Conservation (phyloP, 2,329 filamentous ascomycete species). For the Verticillium klebahnii region DNA sequence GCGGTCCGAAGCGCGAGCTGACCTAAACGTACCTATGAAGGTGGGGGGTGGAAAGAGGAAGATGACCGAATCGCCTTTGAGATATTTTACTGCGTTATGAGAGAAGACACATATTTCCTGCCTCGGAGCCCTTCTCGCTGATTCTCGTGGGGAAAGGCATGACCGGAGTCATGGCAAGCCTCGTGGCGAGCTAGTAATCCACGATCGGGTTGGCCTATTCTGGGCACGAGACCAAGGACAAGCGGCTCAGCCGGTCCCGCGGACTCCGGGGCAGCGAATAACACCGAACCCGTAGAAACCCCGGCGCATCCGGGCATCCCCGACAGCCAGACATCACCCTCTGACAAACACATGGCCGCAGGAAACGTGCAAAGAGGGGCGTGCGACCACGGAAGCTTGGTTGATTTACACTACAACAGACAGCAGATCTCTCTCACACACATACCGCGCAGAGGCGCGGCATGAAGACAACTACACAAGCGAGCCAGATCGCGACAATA, state of each 20-base stretch:
- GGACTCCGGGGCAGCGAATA: not conserved
- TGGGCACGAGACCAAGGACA: not conserved
- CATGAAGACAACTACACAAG: not conserved
- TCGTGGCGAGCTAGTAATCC: no score
- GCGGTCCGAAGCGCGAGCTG: not conserved
- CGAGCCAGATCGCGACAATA: conserved; percentile 1
- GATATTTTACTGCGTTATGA: not conserved
- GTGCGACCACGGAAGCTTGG: not conserved
- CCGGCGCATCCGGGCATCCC: not conserved
- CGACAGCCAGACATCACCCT: not conserved
- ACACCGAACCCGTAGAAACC: not conserved
- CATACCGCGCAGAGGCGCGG: not conserved
- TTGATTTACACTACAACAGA: not conserved
- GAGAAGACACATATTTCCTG: not conserved
- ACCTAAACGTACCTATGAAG: not conserved
- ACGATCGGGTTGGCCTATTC: not conserved
- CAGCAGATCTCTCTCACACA: not conserved
- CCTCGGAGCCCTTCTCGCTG: no score
- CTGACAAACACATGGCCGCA: no score
- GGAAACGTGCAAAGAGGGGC: not conserved
- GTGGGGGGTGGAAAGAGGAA: not conserved
- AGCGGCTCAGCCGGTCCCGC: no score
- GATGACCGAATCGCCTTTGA: not conserved
- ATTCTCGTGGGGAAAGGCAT: no score
- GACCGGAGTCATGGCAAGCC: no score